Percentiles rank a stretch among this genome's conserved stretches.
Evolutionary conservation across 768 basidiomycete genomes (phyloP).

Genomic region (Amanita exitialis): DNA sequence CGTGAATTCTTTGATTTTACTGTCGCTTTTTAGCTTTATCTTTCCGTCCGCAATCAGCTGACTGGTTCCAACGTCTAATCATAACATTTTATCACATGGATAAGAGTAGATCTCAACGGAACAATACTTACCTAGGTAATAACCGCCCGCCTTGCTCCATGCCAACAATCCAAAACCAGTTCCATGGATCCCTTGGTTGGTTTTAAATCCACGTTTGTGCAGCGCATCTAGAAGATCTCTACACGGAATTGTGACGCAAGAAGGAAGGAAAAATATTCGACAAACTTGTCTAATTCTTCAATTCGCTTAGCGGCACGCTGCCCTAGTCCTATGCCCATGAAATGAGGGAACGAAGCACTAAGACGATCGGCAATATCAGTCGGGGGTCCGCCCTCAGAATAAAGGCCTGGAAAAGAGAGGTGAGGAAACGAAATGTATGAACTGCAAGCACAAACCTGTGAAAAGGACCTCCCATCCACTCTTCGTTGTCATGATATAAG

Average conservation of each 20-base stretch:
- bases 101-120: neutral
- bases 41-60: constrained; percentile 51
- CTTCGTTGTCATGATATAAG: constrained; percentile 3
- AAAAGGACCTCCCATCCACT: constrained; percentile 20
- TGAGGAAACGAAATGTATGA: too few relatives aligned
- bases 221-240: constrained; percentile 39
- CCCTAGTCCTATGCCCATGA: constrained; percentile 12
- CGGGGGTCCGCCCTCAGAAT: constrained; percentile 38
- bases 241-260: constrained; percentile 12
- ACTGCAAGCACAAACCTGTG: constrained; percentile 11
- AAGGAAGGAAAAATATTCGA: neutral
- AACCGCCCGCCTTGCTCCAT: constrained; percentile 25
- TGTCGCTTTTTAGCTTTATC: constrained; percentile 57
- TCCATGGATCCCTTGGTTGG: constrained; percentile 29
- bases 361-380: constrained; percentile 42
- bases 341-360: constrained; percentile 35
- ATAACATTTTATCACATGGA: constrained; percentile 2
- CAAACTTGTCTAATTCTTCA: constrained; percentile 27
- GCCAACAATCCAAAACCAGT: constrained; percentile 26
- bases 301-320: constrained; percentile 14
- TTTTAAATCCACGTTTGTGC: constrained; percentile 35
- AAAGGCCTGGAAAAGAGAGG: constrained; percentile 16
- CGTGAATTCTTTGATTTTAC: constrained; percentile 31
- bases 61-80: constrained; percentile 40
- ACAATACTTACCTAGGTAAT: constrained; percentile 26